phyloP scores from a whole-genome alignment of 495 filamentous ascomycete species.

The Cenococcum geophilum region DNA sequence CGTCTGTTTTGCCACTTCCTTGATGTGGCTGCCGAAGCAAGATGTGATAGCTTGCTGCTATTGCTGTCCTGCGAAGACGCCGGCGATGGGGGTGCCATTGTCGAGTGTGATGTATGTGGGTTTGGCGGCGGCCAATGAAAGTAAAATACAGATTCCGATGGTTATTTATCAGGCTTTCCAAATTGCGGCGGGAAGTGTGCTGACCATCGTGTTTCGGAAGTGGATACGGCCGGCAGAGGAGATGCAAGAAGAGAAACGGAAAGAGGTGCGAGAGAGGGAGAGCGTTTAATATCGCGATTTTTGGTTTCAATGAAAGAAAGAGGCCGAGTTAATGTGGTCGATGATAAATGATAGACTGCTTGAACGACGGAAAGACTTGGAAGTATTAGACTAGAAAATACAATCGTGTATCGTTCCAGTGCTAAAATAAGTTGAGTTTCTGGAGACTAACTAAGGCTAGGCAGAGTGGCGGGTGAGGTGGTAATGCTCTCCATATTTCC shows the following conservation, averaged over 20 bases:
- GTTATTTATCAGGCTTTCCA: constrained; percentile 41
- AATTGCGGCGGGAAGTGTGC: constrained; percentile 30
- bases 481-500: no score
- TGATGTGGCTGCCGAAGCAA: constrained; percentile 37
- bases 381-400: no score
- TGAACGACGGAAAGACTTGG: no score
- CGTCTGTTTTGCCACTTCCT: constrained; percentile 33
- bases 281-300: no score
- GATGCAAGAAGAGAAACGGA: constrained; percentile 2
- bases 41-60: constrained; percentile 42
- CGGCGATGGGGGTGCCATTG: constrained; percentile 41
- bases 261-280: neutral
- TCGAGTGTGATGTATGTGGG: constrained; percentile 36
- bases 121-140: constrained; percentile 24
- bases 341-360: no score
- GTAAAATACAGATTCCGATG: constrained; percentile 38
- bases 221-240: constrained; percentile 33
- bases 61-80: constrained; percentile 42
- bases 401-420: no score
- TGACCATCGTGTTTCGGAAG: constrained; percentile 34
- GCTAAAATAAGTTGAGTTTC: no score
- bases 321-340: no score
- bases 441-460: no score
- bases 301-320: no score
- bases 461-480: no score